Evolutionary conservation across 169 alveolate genomes (phyloP).

Genomic region (Toxoplasma gondii): DNA sequence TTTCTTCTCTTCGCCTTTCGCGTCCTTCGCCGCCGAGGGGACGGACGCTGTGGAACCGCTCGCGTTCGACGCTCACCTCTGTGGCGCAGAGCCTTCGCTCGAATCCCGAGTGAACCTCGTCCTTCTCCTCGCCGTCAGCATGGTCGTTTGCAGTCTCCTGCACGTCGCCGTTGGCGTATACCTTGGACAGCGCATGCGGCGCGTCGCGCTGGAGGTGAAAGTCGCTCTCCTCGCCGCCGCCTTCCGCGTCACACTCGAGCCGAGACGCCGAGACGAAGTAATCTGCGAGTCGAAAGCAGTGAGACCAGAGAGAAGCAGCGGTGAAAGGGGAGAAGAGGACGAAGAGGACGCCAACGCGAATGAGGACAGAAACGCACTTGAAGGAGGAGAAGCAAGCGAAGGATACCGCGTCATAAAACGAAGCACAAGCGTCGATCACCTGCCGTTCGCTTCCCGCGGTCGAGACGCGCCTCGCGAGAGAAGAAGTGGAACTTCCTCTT

Average conservation of each 20-base stretch:
- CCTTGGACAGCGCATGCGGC: constrained; percentile 45
- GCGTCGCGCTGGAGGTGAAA: constrained; percentile 30
- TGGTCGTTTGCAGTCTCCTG: neutral
- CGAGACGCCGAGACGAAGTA: constrained; percentile 10
- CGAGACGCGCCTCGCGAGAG: too few relatives aligned
- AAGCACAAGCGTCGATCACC: too few relatives aligned
- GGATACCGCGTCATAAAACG: too few relatives aligned
- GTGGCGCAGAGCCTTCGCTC: neutral
- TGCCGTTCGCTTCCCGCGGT: too few relatives aligned
- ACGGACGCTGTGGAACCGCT: neutral
- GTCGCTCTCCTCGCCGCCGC: constrained; percentile 43
- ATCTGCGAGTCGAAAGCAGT: neutral
- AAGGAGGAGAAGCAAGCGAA: too few relatives aligned
- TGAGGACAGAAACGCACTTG: too few relatives aligned
- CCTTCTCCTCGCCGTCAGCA: constrained; percentile 35
- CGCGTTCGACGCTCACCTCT: neutral
- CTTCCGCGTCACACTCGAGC: neutral
- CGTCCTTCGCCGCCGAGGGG: neutral
- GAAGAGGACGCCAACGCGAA: too few relatives aligned
- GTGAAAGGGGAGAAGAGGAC: neutral
- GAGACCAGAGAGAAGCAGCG: too few relatives aligned
- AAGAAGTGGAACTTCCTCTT: too few relatives aligned
- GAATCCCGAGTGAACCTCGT: neutral
- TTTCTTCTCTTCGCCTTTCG: neutral
- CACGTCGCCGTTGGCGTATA: constrained; percentile 24